Base-by-base conservation (phyloP, 2,329 filamentous ascomycete genomes). In the Cladophialophora chaetospira region DNA sequence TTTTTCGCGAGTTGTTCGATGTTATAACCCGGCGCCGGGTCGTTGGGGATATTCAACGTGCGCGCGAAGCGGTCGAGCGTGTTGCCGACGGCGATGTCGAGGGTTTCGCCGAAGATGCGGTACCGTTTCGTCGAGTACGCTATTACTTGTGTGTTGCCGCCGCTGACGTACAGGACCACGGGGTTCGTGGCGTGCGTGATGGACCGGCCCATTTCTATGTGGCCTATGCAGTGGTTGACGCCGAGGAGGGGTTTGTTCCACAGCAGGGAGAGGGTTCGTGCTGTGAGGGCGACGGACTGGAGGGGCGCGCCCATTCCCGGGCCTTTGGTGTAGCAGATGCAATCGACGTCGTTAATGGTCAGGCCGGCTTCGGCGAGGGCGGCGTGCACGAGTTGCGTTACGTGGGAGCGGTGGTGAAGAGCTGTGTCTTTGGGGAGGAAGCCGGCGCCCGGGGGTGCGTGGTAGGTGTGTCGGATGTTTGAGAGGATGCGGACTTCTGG, bases 391-490 rank as follows among this genome's bases (percentile, higher is more conserved):
- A 97, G 79, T 21, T 81, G 77, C 13, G 91, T 88, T 62, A 97
- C 90, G 85, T 88, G 90, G 70, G 84, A 72, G 63, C 94, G 87
- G 80, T 99, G 94, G 76, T 99, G 94, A 50, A 84, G 83, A 13
- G 94, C 94, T 0, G 93, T 97, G 76, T 99, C 94, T 72, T 97
- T 97, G 60, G 94, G 94, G 3, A 97, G 83, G 75, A 99, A 97
- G 3, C 94, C 94, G 58, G 92, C 89, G 40, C 94, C 94, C 0
- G 94, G 91, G 3, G 94, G 93, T 42, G 93, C 89, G 67, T 88
- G 82, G 77, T 93, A 99, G 17, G 94, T 99, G 77, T 97, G 89
- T 53, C 94, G 88, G 64, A 99, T 82, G 77, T 99, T 99, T 70
- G 92, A 87, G 65, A 99, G 89, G 70, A 99, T 87, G 36, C 36